Evolutionary conservation across 164 flowering plant species (phyloP), one percentile per base, ranked within the genome.

Genomic region (Aristolochia californica): DNA sequence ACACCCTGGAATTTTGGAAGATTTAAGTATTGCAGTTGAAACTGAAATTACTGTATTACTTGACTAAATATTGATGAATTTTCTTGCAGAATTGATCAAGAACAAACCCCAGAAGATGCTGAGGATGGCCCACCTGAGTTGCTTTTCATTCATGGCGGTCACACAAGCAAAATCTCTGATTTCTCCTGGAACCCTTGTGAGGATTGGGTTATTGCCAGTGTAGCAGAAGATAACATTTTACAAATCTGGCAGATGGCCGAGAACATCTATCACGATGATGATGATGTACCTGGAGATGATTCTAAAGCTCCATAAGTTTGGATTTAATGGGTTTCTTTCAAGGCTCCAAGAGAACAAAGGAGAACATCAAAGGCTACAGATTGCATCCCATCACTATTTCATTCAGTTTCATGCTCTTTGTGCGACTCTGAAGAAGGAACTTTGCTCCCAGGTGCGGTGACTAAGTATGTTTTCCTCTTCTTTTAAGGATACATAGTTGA

Each of bases 191-290:
- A 93, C 74, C 95, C 95, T 15, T 84, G 88, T 65, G 98, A 93
- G 68, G 95, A 87, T 49, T 93, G 98, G 98, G 97, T 89, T 15
- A 60, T 88, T 63, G 84, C 97, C 0, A 93, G 98, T 62, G 98
- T 93, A 3, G 98, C 98, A 0, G 98, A 91, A 66, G 98, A 91
- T 58, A 91, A 93, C 76, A 88, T 89, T 18, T 87, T 93, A 57
- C 98, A 88, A 62, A 89, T 93, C 53, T 93, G 98, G 98, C 97
- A 88, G 79, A 93, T 93, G 98, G 98, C 98, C 2, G 98, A 93
- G 73, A 84, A 85, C 72, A 93, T 93, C 54, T 93, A 93, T 77
- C 94, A 83, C 57, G 98, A 91, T 44, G 98, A 87, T 52, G 97
- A 85, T 68, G 96, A 89, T 70, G 40, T 82, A 56, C 85, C 91